Evolutionary conservation across 768 basidiomycete genomes (phyloP).

Genomic region (Phaffia australis): DNA sequence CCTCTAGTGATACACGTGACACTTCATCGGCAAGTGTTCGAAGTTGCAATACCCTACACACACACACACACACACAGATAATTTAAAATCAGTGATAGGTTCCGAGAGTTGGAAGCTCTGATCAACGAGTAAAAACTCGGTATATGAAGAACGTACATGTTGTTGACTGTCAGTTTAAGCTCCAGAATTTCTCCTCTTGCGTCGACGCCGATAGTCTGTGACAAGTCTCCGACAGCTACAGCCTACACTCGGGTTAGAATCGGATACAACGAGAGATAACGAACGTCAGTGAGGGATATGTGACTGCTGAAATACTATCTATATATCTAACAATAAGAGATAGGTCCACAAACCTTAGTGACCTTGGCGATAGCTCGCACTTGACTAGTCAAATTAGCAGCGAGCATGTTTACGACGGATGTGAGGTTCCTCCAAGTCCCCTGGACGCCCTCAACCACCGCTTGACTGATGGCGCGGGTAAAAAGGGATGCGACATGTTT

Average conservation of each 20-base stretch:
- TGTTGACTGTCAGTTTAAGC: slow-evolving; percentile 69
- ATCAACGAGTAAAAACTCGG: no score
- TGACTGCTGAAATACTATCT: background rate
- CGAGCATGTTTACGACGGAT: slow-evolving; percentile 62
- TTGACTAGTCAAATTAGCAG: slow-evolving; percentile 39
- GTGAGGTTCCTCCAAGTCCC: slow-evolving; percentile 90
- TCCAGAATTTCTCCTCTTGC: slow-evolving; percentile 65
- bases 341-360: slow-evolving; percentile 49
- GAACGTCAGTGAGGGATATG: background rate
- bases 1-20: slow-evolving; percentile 83
- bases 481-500: background rate
- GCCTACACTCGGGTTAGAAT: background rate
- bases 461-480: slow-evolving; percentile 49
- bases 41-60: slow-evolving; percentile 30
- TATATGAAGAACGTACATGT: slow-evolving; percentile 63
- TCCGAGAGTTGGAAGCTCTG: background rate
- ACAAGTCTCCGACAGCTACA: slow-evolving; percentile 81
- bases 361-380: slow-evolving; percentile 89
- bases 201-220: slow-evolving; percentile 83
- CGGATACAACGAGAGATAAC: no score
- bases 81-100: slow-evolving; percentile 47
- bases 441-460: slow-evolving; percentile 77
- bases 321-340: no score
- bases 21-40: slow-evolving; percentile 44
- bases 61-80: background rate